Evolutionary conservation across 2,329 filamentous ascomycete species (phyloP).

Genomic region (Calonectria ilicicola): DNA sequence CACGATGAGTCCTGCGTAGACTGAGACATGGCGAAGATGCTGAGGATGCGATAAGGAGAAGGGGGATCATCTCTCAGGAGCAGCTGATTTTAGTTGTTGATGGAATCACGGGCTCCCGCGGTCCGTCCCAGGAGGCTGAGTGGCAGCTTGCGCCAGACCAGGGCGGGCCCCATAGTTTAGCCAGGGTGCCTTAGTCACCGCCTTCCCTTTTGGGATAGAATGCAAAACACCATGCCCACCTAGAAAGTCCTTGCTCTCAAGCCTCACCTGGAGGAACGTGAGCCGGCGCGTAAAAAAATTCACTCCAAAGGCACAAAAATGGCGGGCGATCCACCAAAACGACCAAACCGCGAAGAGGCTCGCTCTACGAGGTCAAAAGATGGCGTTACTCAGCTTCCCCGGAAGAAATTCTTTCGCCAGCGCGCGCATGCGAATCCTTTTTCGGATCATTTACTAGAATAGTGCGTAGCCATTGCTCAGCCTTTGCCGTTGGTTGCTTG

Average conservation of each 20-base stretch:
- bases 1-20: slow-evolving; percentile 38
- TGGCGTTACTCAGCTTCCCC: slow-evolving; percentile 74
- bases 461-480: slow-evolving; percentile 66
- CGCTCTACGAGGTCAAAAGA: slow-evolving; percentile 66
- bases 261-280: background rate
- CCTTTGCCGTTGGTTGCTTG: background rate
- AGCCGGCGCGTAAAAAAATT: background rate
- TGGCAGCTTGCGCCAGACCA: slow-evolving; percentile 10
- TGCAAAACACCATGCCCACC: slow-evolving; percentile 25
- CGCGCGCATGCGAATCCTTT: slow-evolving; percentile 98
- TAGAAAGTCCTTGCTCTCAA: slow-evolving; percentile 15
- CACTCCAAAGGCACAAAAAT: slow-evolving; percentile 24
- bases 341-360: slow-evolving; percentile 75
- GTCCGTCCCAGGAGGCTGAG: slow-evolving; percentile 28
- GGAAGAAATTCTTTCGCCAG: slow-evolving; percentile 97
- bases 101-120: slow-evolving; percentile 36
- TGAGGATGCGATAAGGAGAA: slow-evolving; percentile 30
- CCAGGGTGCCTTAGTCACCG: slow-evolving; percentile 36
- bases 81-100: slow-evolving; percentile 34
- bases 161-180: slow-evolving; percentile 1
- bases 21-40: slow-evolving; percentile 41
- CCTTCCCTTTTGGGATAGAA: slow-evolving; percentile 36
- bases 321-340: slow-evolving; percentile 61
- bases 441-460: slow-evolving; percentile 89
- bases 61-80: slow-evolving; percentile 39